Conservation (phyloP, 345 rosid species). For the Aurinia saxatilis region DNA sequence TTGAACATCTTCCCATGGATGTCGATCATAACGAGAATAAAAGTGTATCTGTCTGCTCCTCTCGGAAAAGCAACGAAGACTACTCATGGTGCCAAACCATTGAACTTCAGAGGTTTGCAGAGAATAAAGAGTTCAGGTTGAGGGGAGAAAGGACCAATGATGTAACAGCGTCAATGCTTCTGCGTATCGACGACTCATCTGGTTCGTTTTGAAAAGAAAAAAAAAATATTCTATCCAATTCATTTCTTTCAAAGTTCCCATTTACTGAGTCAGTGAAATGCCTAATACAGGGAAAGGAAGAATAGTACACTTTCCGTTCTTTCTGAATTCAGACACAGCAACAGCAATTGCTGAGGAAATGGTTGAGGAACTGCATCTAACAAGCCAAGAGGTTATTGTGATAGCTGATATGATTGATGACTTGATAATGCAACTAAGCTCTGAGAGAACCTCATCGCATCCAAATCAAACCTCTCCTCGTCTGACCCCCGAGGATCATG, state of each 20-base stretch:
- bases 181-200: conserved; percentile 47
- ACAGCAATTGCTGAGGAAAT: conserved; percentile 70
- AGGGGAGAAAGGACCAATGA: conserved; percentile 46
- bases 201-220: conserved; percentile 32
- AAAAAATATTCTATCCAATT: background rate
- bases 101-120: conserved; percentile 45
- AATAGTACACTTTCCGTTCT: conserved; percentile 66
- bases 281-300: conserved; percentile 30
- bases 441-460: conserved; percentile 31
- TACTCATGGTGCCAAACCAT: conserved; percentile 27
- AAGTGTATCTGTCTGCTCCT: conserved; percentile 35
- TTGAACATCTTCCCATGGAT: conserved; percentile 53
- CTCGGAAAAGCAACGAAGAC: conserved; percentile 36
- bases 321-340: conserved; percentile 65
- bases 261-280: background rate
- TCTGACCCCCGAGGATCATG: conserved; percentile 12
- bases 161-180: conserved; percentile 40
- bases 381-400: conserved; percentile 46
- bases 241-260: background rate
- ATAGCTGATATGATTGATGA: conserved; percentile 72
- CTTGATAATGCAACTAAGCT: conserved; percentile 47
- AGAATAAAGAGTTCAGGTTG: conserved; percentile 50
- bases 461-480: conserved; percentile 19
- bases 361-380: conserved; percentile 74
- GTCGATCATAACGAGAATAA: conserved; percentile 36